Base-by-base conservation (phyloP, 495 filamentous ascomycete species). In the Talaromyces adpressus region DNA sequence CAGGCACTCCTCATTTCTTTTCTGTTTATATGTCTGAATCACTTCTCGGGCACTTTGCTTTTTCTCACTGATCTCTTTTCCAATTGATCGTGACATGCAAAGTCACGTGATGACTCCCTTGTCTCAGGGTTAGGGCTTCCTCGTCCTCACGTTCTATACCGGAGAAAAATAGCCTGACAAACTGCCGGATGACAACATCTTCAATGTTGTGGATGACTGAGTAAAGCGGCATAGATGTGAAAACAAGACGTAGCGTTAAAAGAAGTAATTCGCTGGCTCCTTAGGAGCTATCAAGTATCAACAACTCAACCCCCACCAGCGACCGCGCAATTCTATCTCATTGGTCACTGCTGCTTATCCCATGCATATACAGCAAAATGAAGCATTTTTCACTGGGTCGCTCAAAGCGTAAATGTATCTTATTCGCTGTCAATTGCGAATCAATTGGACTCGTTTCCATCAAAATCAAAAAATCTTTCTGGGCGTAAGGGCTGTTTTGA, bases 281-380 rank as follows among this genome's bases (percentile, higher is more conserved):
- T 2, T 39, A 8, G 16, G 36, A 39, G 1, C 12, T 39, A 39
- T 39, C 36, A 39, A 39, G 8, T 9, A 34, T 8, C 36, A 39
- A 5, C 29, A 39, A 8, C 3, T 39, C 3, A 4, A 39, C 32
- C 36, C 41, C 60, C 59, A 23, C 2, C 60, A 32, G 32, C 20
- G 29, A 52, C 22, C 45, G 60, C 60, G 60, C 60, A 62, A 53
- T 20, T 62, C 6, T 12, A 62, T 49, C 6, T 25, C 8, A 60
- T 60, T 60, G 34, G 58, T 11, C 39, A 18, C 11, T 41, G 34
- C 3, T n/a, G 20, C 34, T 59, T 60, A 23, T 25, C 9, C 32
- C 45, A 36, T 41, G 32, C 57, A 29, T 29, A 27, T 14, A 41
- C 36, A 57, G 22, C 29, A 32, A 58, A 58, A 18, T 11, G 56